Base-by-base conservation (phyloP, 306 rosid species). In the Coriaria nepalensis region DNA sequence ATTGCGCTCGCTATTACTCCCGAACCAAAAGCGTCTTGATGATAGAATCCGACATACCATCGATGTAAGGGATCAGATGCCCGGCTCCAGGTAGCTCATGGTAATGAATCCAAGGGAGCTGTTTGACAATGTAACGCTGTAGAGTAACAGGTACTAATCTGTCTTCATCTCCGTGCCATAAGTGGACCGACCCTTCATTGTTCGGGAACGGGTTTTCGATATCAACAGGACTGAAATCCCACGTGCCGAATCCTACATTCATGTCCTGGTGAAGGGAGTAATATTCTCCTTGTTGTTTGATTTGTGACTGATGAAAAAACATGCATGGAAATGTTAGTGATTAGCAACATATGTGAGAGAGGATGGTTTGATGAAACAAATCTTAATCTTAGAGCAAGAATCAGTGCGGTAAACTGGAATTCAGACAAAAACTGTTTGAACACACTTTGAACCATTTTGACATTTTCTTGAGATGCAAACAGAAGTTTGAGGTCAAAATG, bases 101-200 rank as follows among this genome's bases (percentile, higher is more conserved):
- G 63, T 88, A 88, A 10, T 43, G 80, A 67, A 88, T 74, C 95
- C 97, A 88, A 1, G 92, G 82, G 50, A 88, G 84, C 32, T 42
- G 68, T 54, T 78, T 72, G 0, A 59, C 82, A 57, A 83, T 78
- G 71, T 74, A 59, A 37, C 84, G 70, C 46, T 81, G 83, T 44
- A 69, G 47, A 5, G 53, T 62, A 45, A 66, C 82, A 13, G 84
- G 86, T 41, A 76, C 90, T 13, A 83, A 1, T 47, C 10, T 0
- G 71, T 88, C 96, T 0, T 88, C 82, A 12, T 76, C 93, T 43
- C 96, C 96, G 0, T 88, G 96, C 95, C 95, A 88, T 56, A 88
- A 13, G 67, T 88, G 95, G 43, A 83, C 81, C 0, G 78, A 72
- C 41, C 77, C 88, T 66, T 80, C 93, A 13, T 68, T 74, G 37